These are phyloP conservation scores for Digitaria exilis DNA, from an alignment of 202 grass and related monocot genomes.

Conservation along the genomic window DNA sequence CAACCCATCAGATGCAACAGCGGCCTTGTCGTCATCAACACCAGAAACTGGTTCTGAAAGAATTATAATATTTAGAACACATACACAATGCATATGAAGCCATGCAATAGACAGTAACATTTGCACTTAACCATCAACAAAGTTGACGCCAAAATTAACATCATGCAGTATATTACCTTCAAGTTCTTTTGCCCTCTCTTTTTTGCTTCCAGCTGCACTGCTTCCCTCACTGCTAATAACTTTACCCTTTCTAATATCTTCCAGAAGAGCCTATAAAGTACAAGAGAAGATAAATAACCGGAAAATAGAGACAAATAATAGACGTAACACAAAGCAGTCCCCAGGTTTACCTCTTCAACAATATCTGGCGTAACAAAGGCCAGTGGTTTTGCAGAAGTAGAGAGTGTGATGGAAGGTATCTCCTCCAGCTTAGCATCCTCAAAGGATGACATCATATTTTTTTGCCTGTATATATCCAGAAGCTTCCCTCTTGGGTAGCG, in stretches of 20 bases:
- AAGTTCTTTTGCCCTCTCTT: slow-evolving; percentile 33
- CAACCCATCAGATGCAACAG: slow-evolving; percentile 28
- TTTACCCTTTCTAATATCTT: slow-evolving; percentile 92
- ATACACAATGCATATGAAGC: slow-evolving; percentile 20
- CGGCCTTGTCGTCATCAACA: slow-evolving; percentile 24
- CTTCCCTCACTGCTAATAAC: slow-evolving; percentile 55
- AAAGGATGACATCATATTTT: slow-evolving; percentile 45
- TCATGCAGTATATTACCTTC: slow-evolving; percentile 48
- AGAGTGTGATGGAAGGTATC: slow-evolving; percentile 69
- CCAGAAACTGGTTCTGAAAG: slow-evolving; percentile 41
- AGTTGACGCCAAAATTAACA: background rate
- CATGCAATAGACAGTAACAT: background rate
- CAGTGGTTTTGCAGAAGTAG: slow-evolving; percentile 65
- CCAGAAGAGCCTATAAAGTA: slow-evolving; percentile 58
- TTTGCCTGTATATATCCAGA: slow-evolving; percentile 97
- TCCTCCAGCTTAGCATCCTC: slow-evolving; percentile 58
- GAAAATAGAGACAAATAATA: background rate
- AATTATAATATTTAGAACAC: slow-evolving; percentile 33
- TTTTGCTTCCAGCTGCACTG: slow-evolving; percentile 41
- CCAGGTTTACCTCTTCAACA: slow-evolving; percentile 72
- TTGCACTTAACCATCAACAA: slow-evolving; percentile 12
- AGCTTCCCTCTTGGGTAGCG: slow-evolving; percentile 91
- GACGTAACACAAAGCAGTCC: background rate
- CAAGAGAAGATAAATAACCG: slow-evolving; percentile 29
- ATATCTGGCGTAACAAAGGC: slow-evolving; percentile 71